Base-by-base conservation (phyloP, 805 yeast genomes). In the Pichia rugopelliculosa region DNA sequence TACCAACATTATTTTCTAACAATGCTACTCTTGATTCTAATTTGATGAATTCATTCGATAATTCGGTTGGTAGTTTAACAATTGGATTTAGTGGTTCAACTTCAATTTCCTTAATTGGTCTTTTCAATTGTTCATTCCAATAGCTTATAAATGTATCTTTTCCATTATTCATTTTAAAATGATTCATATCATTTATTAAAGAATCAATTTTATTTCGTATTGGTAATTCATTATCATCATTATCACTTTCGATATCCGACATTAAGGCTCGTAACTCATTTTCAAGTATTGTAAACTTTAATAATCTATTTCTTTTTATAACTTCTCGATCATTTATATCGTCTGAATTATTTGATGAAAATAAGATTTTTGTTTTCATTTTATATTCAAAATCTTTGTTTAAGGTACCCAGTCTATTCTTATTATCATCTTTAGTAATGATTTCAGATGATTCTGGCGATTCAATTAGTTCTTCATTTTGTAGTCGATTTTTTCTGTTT, bases 11-110 rank as follows among this genome's bases (percentile, higher is more conserved):
- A 2, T 24, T 36, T 30, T 42, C 65, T 53, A 46, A 50, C 18
- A 26, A 47, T 10, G 38, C 39, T 10, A 61, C 12, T 42, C 62
- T 50, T 8, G 46, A 25, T 26, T 54, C 51, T 6, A 52, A 36
- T 13, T 46, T 15, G 9, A 30, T 30, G n/a, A 30, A 4, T 30
- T 30, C 34, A n/a, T 6, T 30, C 4, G 34, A 30, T 30, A 18
- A 30, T 30, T 30, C 18, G 10, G 18, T 15, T n/a, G 18, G 18
- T 30, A 6, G 8, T 15, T 15, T 6, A 15, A 30, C n/a, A 30
- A 15, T 30, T 4, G 10, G 5, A 5, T 30, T n/a, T 30, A 30
- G 7, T 30, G 34, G 34, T 11, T 30, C 34, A 3, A n/a, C 6
- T 9, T 25, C 27, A 3, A 22, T 36, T 33, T 20, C 36, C 10